Evolutionary conservation across 345 rosid species (phyloP), one percentile per base, ranked within the genome.

Genomic region (Durio zibethinus): DNA sequence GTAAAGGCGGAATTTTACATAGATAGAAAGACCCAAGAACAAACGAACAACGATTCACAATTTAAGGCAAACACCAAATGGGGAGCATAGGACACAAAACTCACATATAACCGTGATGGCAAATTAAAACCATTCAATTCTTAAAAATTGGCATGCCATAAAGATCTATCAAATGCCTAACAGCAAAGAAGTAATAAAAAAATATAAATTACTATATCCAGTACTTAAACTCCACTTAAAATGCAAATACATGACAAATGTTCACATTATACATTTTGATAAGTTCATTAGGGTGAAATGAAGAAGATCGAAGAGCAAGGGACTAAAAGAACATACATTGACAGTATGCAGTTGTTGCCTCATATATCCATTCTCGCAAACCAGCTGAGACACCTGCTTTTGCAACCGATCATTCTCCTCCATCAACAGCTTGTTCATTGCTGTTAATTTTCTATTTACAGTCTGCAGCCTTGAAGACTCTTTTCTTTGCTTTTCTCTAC

Each of bases 341-440:
- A 96, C 95, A 38, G 93, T 88, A 3, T 92, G 98, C 76, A 95
- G 77, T 61, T 97, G 98, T 74, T 97, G 98, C 82, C 89, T 87
- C 90, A 92, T 92, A 81, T 84, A 89, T 42, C 97, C 95, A 82
- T 97, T 97, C 80, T 97, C 98, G 53, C 92, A 88, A 57, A 97
- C 98, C 74, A 97, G 84, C 84, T 97, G 99, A 21, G 99, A 97
- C 64, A 97, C 99, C 84, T 97, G 99, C 75, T 97, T 97, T 86
- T 97, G 98, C 77, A 97, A 83, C 6, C 99, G 92, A 79, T 97
- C 99, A 77, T 97, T 97, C 89, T 97, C 98, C 83, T 97, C 99
- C 99, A 97, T 94, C 80, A 97, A 76, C 79, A 97, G 88, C 84
- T 94, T 97, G 83, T 97, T 97, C 99, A 97, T 97, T 9, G 99